phyloP scores from a whole-genome alignment of 2,329 filamentous ascomycete species.

The Aspergillus tamarii region DNA sequence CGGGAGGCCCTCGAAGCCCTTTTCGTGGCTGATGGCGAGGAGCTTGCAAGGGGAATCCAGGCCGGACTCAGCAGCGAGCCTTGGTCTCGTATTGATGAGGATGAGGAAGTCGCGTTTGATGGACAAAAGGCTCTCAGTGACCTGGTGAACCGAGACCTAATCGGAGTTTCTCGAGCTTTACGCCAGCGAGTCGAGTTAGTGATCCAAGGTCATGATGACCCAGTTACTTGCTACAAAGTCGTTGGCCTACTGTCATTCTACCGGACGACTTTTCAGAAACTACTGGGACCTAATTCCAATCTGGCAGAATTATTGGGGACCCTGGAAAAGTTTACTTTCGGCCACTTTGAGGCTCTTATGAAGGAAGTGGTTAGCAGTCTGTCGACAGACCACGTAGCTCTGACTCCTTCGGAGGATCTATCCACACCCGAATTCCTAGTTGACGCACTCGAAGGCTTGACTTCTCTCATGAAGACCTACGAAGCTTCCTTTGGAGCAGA shows the following conservation, averaged over 20 bases:
- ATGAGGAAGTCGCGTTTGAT: slow-evolving; percentile 68
- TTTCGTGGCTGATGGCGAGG: slow-evolving; percentile 87
- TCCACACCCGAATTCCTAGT: slow-evolving; percentile 78
- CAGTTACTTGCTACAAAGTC: slow-evolving; percentile 84
- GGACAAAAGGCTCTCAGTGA: slow-evolving; percentile 79
- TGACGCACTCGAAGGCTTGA: slow-evolving; percentile 77
- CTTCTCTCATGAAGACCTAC: slow-evolving; percentile 80
- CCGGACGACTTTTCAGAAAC: slow-evolving; percentile 76
- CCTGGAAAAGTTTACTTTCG: slow-evolving; percentile 75
- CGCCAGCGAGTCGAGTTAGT: slow-evolving; percentile 88
- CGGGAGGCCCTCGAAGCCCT: slow-evolving; percentile 87
- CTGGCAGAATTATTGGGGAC: slow-evolving; percentile 70
- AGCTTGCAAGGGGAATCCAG: slow-evolving; percentile 80
- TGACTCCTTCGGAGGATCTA: slow-evolving; percentile 71
- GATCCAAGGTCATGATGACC: slow-evolving; percentile 89
- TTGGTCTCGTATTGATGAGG: slow-evolving; percentile 71
- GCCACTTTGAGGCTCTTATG: slow-evolving; percentile 80
- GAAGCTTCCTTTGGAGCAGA: slow-evolving; percentile 70
- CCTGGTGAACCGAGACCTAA: slow-evolving; percentile 82
- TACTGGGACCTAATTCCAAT: slow-evolving; percentile 70
- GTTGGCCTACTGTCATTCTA: slow-evolving; percentile 91
- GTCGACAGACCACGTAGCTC: slow-evolving; percentile 71
- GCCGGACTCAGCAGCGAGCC: slow-evolving; percentile 80
- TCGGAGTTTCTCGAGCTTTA: slow-evolving; percentile 79
- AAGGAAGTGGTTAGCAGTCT: slow-evolving; percentile 71